Base-by-base conservation (phyloP, 1,284 basidiomycete genomes). In the Pyrrhoderma noxium region DNA sequence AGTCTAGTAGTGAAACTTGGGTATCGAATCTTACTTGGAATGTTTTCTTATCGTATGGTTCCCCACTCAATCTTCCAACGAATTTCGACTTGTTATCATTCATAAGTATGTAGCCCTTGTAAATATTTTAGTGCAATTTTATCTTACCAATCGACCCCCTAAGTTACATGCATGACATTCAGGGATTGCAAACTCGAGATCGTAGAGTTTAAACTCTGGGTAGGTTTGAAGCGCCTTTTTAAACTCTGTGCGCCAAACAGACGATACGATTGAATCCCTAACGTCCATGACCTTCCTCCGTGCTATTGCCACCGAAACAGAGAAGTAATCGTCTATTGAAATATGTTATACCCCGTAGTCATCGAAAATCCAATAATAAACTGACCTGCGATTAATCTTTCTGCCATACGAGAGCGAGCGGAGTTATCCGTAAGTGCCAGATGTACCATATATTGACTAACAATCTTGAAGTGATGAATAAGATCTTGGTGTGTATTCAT, bases 361-460 rank as follows among this genome's bases (percentile, higher is more conserved):
- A 13, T 53, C 25, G n/a, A 54, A 11, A 11, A 5, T 21, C 14
- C 8, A 34, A 19, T 19, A 19, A 14, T 22, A 23, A 42, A 62
- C 69, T 38, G 54, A 84, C 87, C 70, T 63, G 72, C 18, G 14
- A 25, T 38, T 19, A 55, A 31, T 42, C 40, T 49, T 19, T 51
- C 44, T 13, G 45, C 49, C 22, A 42, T 42, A 19, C 45, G 45
- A 2, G 45, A 22, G n/a, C 51, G 44, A 18, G 47, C 46, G 2
- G 16, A 19, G 4, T 70, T 47, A 84, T 61, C 40, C 70, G 71
- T 35, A 27, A 89, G 79, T 18, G 85, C 84, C 38, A 93, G 69
- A 58, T 92, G 83, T 2, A 92, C 83, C 58, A 91, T 84, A 39
- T 92, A 77, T 61, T 93, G 90, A 59, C 88, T 91, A 27, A 93